Conservation (phyloP, 106 monocot genomes). For the Gastrodia elata region DNA sequence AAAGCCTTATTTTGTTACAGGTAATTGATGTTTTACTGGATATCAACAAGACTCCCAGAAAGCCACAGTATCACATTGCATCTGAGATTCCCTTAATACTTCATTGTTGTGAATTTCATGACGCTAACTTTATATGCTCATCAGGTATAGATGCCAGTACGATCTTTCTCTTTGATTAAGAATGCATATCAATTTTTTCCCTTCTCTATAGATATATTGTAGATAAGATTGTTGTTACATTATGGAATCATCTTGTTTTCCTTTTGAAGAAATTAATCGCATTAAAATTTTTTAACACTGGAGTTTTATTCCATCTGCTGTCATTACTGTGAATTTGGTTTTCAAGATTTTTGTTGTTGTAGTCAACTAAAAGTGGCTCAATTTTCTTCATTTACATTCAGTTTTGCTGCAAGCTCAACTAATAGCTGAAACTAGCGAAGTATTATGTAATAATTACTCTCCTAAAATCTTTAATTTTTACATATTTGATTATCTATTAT, state of each 20-base stretch:
- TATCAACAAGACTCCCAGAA: conserved; percentile 52
- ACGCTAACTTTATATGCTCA: conserved; percentile 67
- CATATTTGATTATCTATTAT: too few relatives aligned
- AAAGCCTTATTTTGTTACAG: conserved; percentile 23
- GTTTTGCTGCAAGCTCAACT: neutral
- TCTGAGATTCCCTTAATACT: conserved; percentile 81
- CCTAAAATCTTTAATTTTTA: too few relatives aligned
- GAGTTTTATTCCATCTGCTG: neutral
- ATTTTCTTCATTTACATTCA: neutral
- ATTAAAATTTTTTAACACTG: neutral
- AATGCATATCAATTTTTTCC: neutral
- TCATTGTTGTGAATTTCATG: conserved; percentile 63
- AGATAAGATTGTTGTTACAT: conserved; percentile 6
- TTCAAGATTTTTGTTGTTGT: neutral
- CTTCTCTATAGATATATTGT: neutral
- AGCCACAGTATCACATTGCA: conserved; percentile 93
- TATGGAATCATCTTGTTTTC: neutral
- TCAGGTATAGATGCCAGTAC: conserved; percentile 36
- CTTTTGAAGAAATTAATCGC: neutral
- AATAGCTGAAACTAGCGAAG: too few relatives aligned
- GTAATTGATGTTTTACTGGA: conserved; percentile 78
- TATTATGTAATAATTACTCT: too few relatives aligned
- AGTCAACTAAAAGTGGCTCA: neutral
- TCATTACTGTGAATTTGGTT: neutral
- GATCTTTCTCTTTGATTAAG: neutral